Evolutionary conservation across 768 basidiomycete genomes (phyloP).

Genomic region (Lenzites betulinus): DNA sequence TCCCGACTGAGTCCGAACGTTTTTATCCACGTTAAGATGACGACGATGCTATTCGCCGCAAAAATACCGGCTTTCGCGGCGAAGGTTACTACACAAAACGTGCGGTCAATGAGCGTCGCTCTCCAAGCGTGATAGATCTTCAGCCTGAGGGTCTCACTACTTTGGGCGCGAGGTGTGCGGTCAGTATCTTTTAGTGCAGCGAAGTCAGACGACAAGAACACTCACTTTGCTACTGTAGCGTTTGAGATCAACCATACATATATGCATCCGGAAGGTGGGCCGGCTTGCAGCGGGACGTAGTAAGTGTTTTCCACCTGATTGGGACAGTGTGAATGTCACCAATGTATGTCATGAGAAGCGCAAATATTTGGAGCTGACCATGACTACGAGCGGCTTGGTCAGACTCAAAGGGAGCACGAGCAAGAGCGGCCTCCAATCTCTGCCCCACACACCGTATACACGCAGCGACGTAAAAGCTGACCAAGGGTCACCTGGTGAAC

Average conservation of each 20-base stretch:
- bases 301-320: background rate
- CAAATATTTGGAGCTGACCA: slow-evolving; percentile 6
- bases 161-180: background rate
- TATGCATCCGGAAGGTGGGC: no score
- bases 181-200: background rate
- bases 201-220: background rate
- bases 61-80: slow-evolving; percentile 1
- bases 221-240: background rate
- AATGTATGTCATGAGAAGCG: background rate
- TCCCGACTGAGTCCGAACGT: background rate
- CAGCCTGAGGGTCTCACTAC: background rate
- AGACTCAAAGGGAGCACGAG: slow-evolving; percentile 9
- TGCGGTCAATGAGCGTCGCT: background rate
- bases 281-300: no score
- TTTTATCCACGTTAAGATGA: slow-evolving; percentile 17
- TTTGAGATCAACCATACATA: background rate
- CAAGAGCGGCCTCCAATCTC: slow-evolving; percentile 19
- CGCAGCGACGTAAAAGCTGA: slow-evolving; percentile 5
- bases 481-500: no score
- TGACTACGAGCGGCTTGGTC: background rate
- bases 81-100: background rate
- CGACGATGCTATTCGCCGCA: background rate
- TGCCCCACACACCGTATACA: slow-evolving; percentile 18
- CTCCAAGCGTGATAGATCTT: no score
- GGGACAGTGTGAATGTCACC: background rate